These are phyloP conservation scores for Begonia loranthoides DNA, from an alignment of 306 rosid genomes.

Conservation along the genomic window DNA sequence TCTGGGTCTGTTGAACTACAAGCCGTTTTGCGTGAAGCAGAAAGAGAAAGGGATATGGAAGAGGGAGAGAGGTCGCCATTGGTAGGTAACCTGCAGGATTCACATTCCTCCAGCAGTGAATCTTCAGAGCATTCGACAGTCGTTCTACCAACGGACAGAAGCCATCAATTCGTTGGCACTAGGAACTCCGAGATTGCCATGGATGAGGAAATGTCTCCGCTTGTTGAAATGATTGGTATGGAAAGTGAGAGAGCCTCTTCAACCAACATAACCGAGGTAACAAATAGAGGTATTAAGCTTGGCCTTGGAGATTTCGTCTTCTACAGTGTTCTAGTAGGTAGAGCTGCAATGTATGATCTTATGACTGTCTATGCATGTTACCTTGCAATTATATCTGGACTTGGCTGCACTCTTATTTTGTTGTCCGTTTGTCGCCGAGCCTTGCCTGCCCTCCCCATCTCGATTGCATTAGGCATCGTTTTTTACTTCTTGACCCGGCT, in stretches of 20 bases:
- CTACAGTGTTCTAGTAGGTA: constrained; percentile 92
- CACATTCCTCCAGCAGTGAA: constrained; percentile 20
- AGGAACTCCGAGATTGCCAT: constrained; percentile 20
- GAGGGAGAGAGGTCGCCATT: constrained; percentile 48
- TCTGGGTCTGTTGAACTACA: constrained; percentile 71
- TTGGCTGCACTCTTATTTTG: constrained; percentile 82
- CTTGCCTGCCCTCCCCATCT: constrained; percentile 85
- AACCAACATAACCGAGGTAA: constrained; percentile 19
- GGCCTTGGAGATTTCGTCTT: constrained; percentile 91
- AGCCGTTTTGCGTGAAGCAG: constrained; percentile 19
- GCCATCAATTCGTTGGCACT: constrained; percentile 6
- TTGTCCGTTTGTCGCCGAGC: constrained; percentile 64
- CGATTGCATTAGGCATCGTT: constrained; percentile 62
- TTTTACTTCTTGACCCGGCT: constrained; percentile 86
- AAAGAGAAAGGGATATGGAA: constrained; percentile 8
- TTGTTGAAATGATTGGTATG: constrained; percentile 31
- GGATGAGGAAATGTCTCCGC: constrained; percentile 55
- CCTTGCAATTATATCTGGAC: constrained; percentile 86
- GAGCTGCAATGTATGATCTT: constrained; percentile 97
- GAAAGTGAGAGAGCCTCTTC: constrained; percentile 23
- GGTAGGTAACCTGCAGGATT: constrained; percentile 24
- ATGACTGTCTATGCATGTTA: constrained; percentile 97
- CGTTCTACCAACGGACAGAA: constrained; percentile 10
- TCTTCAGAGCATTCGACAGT: constrained; percentile 23
- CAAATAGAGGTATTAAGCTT: constrained; percentile 66